A percentile compares a stretch with the other conserved stretches of the same genome.
phyloP scores from a whole-genome alignment of 2,329 filamentous ascomycete species.

The Fusarium solani-melongenae region DNA sequence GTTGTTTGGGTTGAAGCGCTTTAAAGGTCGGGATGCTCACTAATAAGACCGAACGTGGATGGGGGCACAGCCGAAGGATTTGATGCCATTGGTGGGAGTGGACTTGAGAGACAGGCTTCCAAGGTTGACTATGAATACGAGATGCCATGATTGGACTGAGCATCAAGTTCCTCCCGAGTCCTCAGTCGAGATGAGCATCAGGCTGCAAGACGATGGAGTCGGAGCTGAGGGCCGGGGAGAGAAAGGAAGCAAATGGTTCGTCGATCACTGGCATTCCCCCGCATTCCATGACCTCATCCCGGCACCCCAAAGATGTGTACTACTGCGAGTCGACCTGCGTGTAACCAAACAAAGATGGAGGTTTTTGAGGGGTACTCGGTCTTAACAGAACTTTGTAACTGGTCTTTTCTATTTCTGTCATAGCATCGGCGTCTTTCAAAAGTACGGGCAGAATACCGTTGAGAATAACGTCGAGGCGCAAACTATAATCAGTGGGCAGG shows the following conservation, averaged over 20 bases:
- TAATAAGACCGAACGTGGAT: background rate
- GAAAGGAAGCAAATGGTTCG: constrained; percentile 17
- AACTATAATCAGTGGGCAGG: constrained; percentile 8
- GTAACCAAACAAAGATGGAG: constrained; percentile 37
- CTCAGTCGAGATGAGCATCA: constrained; percentile 12
- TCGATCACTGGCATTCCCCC: constrained; percentile 43
- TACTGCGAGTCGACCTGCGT: constrained; percentile 26
- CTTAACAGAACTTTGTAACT: constrained; percentile 26
- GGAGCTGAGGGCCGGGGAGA: constrained; percentile 6
- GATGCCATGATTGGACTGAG: constrained; percentile 1
- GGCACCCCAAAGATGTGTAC: constrained; percentile 37
- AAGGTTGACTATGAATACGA: background rate
- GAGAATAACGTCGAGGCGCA: constrained; percentile 27
- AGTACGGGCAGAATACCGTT: constrained; percentile 21
- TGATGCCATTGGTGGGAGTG: constrained; percentile 9
- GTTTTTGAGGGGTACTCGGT: background rate
- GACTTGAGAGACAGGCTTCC: constrained; percentile 5
- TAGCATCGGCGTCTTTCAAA: background rate
- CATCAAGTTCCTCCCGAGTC: constrained; percentile 2
- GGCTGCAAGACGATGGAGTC: constrained; percentile 11
- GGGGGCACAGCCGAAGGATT: background rate
- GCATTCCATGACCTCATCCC: constrained; percentile 51
- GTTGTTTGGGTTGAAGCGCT: background rate
- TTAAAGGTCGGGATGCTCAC: background rate
- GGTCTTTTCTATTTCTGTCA: background rate